Base-by-base conservation (phyloP, 73 alveolate species). In the Diophrys appendiculata region DNA sequence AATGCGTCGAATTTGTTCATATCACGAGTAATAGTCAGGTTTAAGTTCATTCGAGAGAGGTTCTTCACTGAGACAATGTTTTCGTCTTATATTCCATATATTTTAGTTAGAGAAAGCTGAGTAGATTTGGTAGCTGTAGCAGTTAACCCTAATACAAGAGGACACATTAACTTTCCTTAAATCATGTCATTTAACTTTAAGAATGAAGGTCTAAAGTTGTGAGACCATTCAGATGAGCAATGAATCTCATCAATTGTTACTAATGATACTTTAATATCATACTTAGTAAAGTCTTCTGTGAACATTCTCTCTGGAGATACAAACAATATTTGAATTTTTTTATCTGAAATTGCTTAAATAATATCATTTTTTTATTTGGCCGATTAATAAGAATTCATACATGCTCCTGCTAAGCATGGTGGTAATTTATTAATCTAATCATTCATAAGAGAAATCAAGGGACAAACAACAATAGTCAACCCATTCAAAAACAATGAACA, bases 231-330 rank as follows among this genome's bases (percentile, higher is more conserved):
- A 33, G 98, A 89, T 1, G 96, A 92, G 80, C 98, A 95, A 65
- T 91, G 98, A 68, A 98, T 97, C 67, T 97, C 98, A 81, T 97
- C 99, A 11, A 97, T 89, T 64, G 98, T 92, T 33, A 95, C 95
- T 77, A 94, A 81, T 32, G 96, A 80, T 32, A 97, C 95, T 73
- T 89, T 78, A 69, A 92, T 92, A 0, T 78, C 68, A 71, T 94
- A 87, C 60, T 91, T 88, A 33, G 81, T 87, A 54, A 97, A 60
- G 69, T 91, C 93, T 82, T 95, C 98, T 1, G 92, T 73, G 69
- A 94, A 83, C 81, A 97, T 88, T 72, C 96, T 87, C 83, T 96
- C 99, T 0, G 99, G 99, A 0, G 98, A 92, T 34, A 93, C 83
- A 87, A 91, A 96, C 65, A 95, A 78, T 0, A 97, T 89, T 54